phyloP scores from a whole-genome alignment of 352 stramenopile genomes.

The Globisporangium paroecandrum region DNA sequence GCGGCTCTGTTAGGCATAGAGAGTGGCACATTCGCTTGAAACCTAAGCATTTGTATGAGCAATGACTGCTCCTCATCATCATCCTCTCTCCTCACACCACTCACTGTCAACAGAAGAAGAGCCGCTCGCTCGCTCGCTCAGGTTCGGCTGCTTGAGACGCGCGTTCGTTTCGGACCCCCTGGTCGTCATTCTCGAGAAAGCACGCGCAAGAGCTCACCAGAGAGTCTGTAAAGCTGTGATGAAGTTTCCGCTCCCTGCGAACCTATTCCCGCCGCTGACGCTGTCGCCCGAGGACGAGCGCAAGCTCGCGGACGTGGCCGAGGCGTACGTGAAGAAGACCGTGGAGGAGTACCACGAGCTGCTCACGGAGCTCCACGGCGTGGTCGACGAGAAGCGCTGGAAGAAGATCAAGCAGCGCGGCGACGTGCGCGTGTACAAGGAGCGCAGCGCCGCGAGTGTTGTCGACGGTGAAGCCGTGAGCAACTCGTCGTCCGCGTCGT shows the following conservation, averaged over 20 bases:
- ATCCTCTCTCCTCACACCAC: too few relatives aligned
- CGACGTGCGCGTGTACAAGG: slow-evolving; percentile 17
- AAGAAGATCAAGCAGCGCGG: slow-evolving; percentile 46
- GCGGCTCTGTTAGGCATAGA: too few relatives aligned
- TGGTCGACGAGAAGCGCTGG: slow-evolving; percentile 43
- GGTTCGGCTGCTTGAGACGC: too few relatives aligned
- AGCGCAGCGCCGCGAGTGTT: slow-evolving; percentile 1
- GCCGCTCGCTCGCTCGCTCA: too few relatives aligned
- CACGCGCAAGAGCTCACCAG: neutral
- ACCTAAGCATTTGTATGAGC: too few relatives aligned
- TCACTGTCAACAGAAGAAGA: too few relatives aligned
- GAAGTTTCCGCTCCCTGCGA: slow-evolving; percentile 30
- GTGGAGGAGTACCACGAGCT: slow-evolving; percentile 46
- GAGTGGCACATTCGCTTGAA: too few relatives aligned
- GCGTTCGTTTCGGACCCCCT: too few relatives aligned
- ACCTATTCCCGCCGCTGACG: slow-evolving; percentile 40
- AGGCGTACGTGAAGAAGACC: slow-evolving; percentile 39
- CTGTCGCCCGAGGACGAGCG: slow-evolving; percentile 38
- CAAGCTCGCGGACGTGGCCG: slow-evolving; percentile 30
- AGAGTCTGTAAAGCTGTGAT: slow-evolving; percentile 9
- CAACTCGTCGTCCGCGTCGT: neutral
- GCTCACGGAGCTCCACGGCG: slow-evolving; percentile 25
- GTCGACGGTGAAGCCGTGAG: neutral
- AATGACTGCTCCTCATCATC: too few relatives aligned
- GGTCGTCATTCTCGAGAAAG: neutral